Base-by-base conservation (phyloP, 2,329 filamentous ascomycete species). In the Coniella vitis region DNA sequence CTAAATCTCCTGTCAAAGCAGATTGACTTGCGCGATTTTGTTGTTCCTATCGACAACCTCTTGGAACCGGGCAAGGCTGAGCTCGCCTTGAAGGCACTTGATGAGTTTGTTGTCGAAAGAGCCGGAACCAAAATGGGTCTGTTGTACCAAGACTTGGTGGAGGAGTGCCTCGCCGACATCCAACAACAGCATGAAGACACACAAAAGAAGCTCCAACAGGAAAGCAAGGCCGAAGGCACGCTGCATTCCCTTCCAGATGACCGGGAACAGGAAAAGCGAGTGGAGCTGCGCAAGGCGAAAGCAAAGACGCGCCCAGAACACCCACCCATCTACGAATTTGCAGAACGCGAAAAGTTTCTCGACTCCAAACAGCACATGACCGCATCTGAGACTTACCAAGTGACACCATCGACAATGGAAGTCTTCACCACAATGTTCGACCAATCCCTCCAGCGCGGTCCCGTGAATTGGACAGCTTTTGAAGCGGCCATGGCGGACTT, bases 81-180 rank as follows among this genome's bases (percentile, higher is more conserved):
- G 2, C 53, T 51, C 0, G 68, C 71, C 2, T 55, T 75, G 4
- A 56, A 58, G 3, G 51, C 56, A 0, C 59, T 76, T 0, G 63
- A 73, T 32, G 19, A 55, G 9, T 69, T 69, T 39, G 48, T 75
- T 3, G 32, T 60, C 1, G 58, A 67, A 0, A 69, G 67, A 21
- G 54, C 63, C 0, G 70, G 71, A 2, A 60, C 63, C 0, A 69
- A 62, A n/a, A 51, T 75, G 13, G 67, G 65, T 1, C 65, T 65
- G 37, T 55, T 75, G 0, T 76, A 74, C 51, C 60, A 71, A 38
- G 67, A 73, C 38, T 45, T 71, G 7, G 55, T 73, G 3, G 60
- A 71, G 0, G 63, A 69, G 1, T 67, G 64, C 45, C 38, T 74
- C 0, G 34, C 53, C 1, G 57, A 62, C 4, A 52, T 75, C 0